Evolutionary conservation across 139 green algal genomes (phyloP), one percentile per base, ranked within the genome.

Genomic region (Chlamydomonas applanata): DNA sequence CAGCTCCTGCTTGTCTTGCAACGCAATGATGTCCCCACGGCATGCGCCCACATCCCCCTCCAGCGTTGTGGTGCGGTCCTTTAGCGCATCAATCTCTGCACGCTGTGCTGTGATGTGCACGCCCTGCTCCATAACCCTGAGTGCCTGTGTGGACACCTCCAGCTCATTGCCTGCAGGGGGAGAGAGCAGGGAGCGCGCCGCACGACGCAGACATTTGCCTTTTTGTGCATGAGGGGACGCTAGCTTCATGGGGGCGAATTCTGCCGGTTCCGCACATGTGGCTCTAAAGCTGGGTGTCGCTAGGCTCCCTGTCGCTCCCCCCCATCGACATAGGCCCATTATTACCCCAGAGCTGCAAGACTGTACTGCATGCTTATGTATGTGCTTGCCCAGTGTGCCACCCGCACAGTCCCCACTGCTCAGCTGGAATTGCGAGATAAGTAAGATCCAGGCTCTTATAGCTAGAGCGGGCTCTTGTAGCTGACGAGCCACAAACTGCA

Each of bases 61-160:
- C 53, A 62, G 53, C 53, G 29, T 29, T 36, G 59, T 66, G n/a
- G 30, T 66, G 24, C 59, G 59, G 30, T 73, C 32, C 25, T 27
- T 34, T 2, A 72, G 45, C 5, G 72, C 22, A 14, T 71, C 57
- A 9, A 77, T 70, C 24, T 77, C 71, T 2, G 69, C 30, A 27
- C 71, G 57, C 9, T 25, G 33, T 24, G 69, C 59, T 34, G 22
- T 25, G 24, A 79, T 49, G 13, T 32, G 7, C 1, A 40, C 72
- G 45, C 59, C 30, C 22, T 70, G 66, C 78, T 83, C 78, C 19
- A 67, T 69, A 66, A 79, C 33, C 59, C 77, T 76, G 66, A 59
- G 71, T 2, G n/a, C 24, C 24, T 44, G 29, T 3, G 62, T 20
- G 33, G 69, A 54, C 34, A 82, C 49, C 45, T 74, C 36, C 68